phyloP scores from a whole-genome alignment of 1,284 basidiomycete species.

The Austroboletus olivaceoglutinosus region DNA sequence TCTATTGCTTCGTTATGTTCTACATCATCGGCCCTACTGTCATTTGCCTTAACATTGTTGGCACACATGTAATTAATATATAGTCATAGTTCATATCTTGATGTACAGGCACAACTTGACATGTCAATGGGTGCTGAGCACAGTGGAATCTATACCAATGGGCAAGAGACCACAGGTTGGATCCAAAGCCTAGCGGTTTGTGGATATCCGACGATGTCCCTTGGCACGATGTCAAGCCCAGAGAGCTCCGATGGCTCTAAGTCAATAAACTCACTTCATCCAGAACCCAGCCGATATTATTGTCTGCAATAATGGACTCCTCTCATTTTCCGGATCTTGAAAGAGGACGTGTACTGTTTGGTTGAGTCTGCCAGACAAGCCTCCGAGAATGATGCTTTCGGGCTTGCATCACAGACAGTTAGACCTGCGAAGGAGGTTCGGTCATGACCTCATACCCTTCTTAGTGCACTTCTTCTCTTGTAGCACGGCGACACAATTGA shows the following conservation, averaged over 20 bases:
- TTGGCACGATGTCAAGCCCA: constrained; percentile 32
- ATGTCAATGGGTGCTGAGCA: constrained; percentile 55
- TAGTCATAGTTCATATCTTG: no score
- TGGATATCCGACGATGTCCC: constrained; percentile 77
- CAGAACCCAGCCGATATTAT: constrained; percentile 88
- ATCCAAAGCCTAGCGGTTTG: constrained; percentile 75
- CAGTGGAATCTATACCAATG: constrained; percentile 74
- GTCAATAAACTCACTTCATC: constrained; percentile 53
- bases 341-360: constrained; percentile 91
- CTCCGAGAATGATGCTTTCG: constrained; percentile 79
- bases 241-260: no score
- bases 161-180: constrained; percentile 93
- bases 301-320: constrained; percentile 76
- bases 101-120: no score
- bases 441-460: constrained; percentile 38
- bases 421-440: not conserved
- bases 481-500: constrained; percentile 82
- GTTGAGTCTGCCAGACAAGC: constrained; percentile 87
- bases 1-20: no score
- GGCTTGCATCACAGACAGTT: constrained; percentile 39
- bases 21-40: no score
- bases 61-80: no score
- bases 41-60: no score
- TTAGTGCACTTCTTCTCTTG: constrained; percentile 48
- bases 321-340: constrained; percentile 72